Percentiles rank a stretch among this genome's conserved stretches.
Conservation (phyloP, 129 eudicot species). For the Flaveria linearis region DNA sequence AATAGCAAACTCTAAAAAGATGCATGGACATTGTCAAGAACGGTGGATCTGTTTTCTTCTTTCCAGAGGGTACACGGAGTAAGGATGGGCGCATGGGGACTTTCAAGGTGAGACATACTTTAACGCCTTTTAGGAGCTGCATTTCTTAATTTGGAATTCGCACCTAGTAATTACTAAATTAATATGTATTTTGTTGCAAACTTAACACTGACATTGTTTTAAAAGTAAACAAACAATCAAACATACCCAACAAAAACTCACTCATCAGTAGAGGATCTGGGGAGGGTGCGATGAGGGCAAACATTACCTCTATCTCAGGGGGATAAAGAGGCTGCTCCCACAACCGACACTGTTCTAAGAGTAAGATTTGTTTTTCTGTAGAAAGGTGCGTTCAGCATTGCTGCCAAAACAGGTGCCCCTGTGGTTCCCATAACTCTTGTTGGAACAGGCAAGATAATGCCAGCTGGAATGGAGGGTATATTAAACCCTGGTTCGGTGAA, state of each 20-base stretch:
- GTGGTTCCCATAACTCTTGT: conserved; percentile 84
- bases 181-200: neutral
- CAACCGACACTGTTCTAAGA: neutral
- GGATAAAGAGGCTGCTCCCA: no score
- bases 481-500: conserved; percentile 68
- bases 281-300: no score
- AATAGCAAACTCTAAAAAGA: conserved; percentile 79
- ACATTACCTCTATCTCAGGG: no score
- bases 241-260: no score
- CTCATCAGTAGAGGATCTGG: no score
- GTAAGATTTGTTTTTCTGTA: conserved; percentile 31
- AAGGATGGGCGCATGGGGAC: conserved; percentile 71
- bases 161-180: neutral
- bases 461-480: conserved; percentile 71
- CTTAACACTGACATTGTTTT: neutral
- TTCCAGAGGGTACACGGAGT: conserved; percentile 97
- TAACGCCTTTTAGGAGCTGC: neutral
- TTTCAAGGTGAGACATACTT: conserved; percentile 64
- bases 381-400: conserved; percentile 99
- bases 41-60: conserved; percentile 94
- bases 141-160: neutral
- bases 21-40: conserved; percentile 80
- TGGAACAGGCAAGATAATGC: conserved; percentile 95
- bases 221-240: no score
- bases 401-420: conserved; percentile 81